Evolutionary conservation across 192 early-diverging fungal genomes (phyloP).

Genomic region (Coemansia sp.): DNA sequence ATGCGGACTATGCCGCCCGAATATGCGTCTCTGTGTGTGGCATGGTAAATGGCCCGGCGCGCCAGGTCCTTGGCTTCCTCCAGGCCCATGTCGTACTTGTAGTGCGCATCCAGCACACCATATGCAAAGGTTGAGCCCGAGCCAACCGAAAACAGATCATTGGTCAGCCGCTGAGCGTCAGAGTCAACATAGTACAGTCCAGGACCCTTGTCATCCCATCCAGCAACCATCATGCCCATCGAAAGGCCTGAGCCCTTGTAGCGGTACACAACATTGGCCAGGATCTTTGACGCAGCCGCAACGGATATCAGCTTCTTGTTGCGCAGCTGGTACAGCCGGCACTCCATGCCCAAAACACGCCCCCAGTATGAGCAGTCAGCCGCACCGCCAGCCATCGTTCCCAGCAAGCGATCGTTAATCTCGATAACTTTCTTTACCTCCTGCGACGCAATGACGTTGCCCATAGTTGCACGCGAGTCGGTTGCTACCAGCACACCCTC

Average conservation of each 20-base stretch:
- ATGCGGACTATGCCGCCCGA: slow-evolving; percentile 87
- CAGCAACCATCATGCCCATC: slow-evolving; percentile 99
- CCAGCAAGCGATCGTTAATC: slow-evolving; percentile 96
- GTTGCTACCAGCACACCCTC: slow-evolving; percentile 91
- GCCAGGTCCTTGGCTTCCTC: slow-evolving; percentile 90
- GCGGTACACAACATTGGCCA: slow-evolving; percentile 94
- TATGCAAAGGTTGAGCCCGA: slow-evolving; percentile 99
- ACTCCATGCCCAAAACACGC: slow-evolving; percentile 91
- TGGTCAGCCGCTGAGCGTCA: slow-evolving; percentile 84
- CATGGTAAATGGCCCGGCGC: slow-evolving; percentile 90
- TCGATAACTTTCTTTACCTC: slow-evolving; percentile 98
- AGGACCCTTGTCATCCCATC: slow-evolving; percentile 93
- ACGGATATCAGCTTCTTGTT: slow-evolving; percentile 99
- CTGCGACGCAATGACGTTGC: slow-evolving; percentile 79
- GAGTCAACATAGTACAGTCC: slow-evolving; percentile 95
- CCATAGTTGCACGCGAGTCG: slow-evolving; percentile 94
- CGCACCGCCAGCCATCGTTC: slow-evolving; percentile 99
- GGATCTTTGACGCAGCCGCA: slow-evolving; percentile 93
- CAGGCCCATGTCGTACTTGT: slow-evolving; percentile 73
- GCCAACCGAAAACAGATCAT: slow-evolving; percentile 92
- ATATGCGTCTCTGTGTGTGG: slow-evolving; percentile 89
- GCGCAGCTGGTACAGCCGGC: slow-evolving; percentile 90
- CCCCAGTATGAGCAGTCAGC: slow-evolving; percentile 99
- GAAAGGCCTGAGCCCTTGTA: slow-evolving; percentile 99
- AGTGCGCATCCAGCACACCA: slow-evolving; percentile 91